phyloP scores from a whole-genome alignment of 257 asterid genomes.

The Lycium barbarum region DNA sequence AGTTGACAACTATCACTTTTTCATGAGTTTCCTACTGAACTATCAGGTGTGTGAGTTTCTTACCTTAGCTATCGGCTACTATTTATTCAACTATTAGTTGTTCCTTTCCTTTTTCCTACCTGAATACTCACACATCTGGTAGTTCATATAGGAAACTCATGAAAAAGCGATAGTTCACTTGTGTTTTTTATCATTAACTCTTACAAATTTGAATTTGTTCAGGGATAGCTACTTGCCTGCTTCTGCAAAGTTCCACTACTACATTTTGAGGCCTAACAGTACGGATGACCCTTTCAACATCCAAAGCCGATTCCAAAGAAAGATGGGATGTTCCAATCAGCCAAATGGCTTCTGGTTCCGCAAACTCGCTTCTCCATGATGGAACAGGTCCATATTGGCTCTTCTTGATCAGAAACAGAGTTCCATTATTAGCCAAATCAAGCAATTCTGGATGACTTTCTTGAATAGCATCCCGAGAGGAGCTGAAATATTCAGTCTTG shows the following conservation, averaged over 20 bases:
- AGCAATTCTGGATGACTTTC: constrained; percentile 68
- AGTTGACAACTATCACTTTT: no score
- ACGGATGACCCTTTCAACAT: constrained; percentile 78
- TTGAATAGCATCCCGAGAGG: constrained; percentile 61
- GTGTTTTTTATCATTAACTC: no score
- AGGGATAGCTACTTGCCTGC: constrained; percentile 69
- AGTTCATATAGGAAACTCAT: no score
- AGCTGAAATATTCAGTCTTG: constrained; percentile 57
- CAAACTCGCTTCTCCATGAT: constrained; percentile 78
- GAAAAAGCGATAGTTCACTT: no score
- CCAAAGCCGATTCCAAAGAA: constrained; percentile 59
- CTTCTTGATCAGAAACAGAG: constrained; percentile 63
- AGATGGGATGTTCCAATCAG: constrained; percentile 78
- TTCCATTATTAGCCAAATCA: constrained; percentile 75
- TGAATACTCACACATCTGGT: no score
- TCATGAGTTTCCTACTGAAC: no score
- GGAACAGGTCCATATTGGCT: constrained; percentile 83
- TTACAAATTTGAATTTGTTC: background rate
- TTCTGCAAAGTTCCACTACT: constrained; percentile 93
- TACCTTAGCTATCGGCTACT: no score
- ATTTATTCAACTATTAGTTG: no score
- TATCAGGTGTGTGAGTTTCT: no score
- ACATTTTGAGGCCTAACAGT: constrained; percentile 78
- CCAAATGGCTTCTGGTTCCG: constrained; percentile 88
- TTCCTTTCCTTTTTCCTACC: no score